These are phyloP conservation scores for Alternaria rosae DNA, from an alignment of 2,329 filamentous ascomycete genomes.

Conservation along the genomic window DNA sequence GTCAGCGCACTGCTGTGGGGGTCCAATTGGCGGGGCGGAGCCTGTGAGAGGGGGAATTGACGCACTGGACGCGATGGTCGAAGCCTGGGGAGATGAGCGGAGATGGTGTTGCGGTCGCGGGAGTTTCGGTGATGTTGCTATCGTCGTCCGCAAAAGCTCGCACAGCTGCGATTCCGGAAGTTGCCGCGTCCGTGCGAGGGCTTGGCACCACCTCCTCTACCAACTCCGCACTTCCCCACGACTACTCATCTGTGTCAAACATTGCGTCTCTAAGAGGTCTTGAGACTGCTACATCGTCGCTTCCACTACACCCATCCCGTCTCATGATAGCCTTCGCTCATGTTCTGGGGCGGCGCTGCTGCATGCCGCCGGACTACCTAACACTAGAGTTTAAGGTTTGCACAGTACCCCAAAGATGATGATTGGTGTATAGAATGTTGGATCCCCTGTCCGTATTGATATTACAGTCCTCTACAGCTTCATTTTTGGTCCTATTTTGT, in stretches of 20 bases:
- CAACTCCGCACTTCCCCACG: not conserved
- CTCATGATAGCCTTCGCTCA: not conserved
- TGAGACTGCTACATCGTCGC: not conserved
- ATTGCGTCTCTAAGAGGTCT: not conserved
- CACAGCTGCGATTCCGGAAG: conserved; percentile 29
- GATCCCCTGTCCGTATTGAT: not conserved
- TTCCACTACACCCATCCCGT: not conserved
- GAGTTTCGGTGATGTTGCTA: conserved; percentile 32
- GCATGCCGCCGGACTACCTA: not conserved
- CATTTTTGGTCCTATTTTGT: not conserved
- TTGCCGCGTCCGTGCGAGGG: conserved; percentile 29
- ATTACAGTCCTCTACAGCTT: not conserved
- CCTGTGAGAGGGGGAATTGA: conserved; percentile 28
- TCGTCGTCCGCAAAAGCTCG: conserved; percentile 42
- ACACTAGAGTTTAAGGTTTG: not conserved
- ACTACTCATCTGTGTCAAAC: not conserved
- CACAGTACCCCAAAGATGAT: not conserved
- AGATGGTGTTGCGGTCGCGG: conserved; percentile 43
- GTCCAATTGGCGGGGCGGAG: conserved; percentile 37
- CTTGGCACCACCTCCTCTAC: conserved; percentile 16
- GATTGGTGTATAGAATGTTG: not conserved
- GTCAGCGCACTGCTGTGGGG: conserved; percentile 40
- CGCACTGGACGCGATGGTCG: conserved; percentile 39
- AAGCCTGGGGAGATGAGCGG: conserved; percentile 44
- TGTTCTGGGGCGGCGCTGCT: not conserved